Base-by-base conservation (phyloP, 352 stramenopile genomes). In the Pelagophyceae sp. region DNA sequence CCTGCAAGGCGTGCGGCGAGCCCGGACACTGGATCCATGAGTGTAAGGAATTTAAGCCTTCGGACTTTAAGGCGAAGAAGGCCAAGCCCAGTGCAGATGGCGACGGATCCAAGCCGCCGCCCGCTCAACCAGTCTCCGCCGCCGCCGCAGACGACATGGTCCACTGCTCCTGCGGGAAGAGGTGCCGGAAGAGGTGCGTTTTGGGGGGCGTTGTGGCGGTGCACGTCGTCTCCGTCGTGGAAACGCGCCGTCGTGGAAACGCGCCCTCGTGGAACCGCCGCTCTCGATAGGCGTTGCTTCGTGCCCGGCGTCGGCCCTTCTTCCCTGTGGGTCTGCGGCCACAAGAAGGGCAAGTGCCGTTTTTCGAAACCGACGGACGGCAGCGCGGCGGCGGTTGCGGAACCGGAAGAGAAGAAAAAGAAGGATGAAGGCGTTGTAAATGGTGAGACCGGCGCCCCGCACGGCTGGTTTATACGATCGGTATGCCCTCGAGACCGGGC, bases 1-100 rank as follows among this genome's bases (percentile, higher is more conserved):
- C 38, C 61, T 71, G 61, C 61, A 71, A 71, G 61, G 15, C 29
- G n/a, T 71, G 61, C 61, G 29, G 25, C 3, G 27, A 37, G 61
- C 31, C 61, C 3, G 61, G 61, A 27, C 61, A 71, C 61, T 71
- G 61, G 61, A 29, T 71, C 61, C 38, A 71, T 31, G 61, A 71
- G 61, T 71, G 61, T 31, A 17, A 1, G 3, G 15, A 38, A 1
- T 71, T 23, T 54, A 23, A 6, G n/a, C 3, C 6, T n/a, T n/a
- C 15, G 3, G 15, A 38, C 3, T 71, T 23, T 54, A 23, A 6
- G n/a, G 27, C 6, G 29, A 71, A 71, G 61, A 71, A 71, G 61
- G n/a, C 27, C 3, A 71, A 71, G 61, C 11, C 15, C 15, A 63
- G 40, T 20, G 40, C 6, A 6, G 40, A 6, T 20, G 40, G 6